Evolutionary conservation across 1,284 basidiomycete species (phyloP), one percentile per base, ranked within the genome.

Genomic region (Ustanciosporium gigantosporum): DNA sequence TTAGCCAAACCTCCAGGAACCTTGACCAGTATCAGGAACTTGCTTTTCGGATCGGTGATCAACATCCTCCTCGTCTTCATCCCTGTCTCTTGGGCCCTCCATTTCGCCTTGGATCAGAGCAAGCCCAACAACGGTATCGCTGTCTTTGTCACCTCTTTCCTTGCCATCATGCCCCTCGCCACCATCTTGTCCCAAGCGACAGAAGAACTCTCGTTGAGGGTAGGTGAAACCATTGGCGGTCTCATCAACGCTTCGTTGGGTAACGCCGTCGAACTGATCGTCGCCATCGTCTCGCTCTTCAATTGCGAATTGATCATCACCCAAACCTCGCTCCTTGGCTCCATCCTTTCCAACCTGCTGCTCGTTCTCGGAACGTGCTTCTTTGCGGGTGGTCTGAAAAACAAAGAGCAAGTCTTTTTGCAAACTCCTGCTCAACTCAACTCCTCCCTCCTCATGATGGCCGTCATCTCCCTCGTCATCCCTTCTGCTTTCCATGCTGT

Each of bases 181-280:
- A 56, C 59, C n/a, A 58, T 73, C 21, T 60, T 73, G 17, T 58
- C 52, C 5, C 66, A 68, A 32, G 70, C 66, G 8, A 73, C 70
- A 16, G 70, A 73, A 36, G 70, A 73, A 34, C 48, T 73, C 7
- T 57, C 69, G n/a, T 48, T 73, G 15, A 66, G 70, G 8, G 70
- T 73, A 2, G 70, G 70, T 15, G 59, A 73, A 51, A 73, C 70
- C 19, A 59, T 73, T 17, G 69, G 70, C 14, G 70, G 70, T 36
- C 59, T 73, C 22, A 59, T 73, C 50, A 73, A 73, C 23, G 70
- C 70, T 23, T 67, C 70, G 2, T 51, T 73, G 22, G 70, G 70
- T 19, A 73, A 73, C 23, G 70, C 70, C 2, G 70, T 73, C 42
- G 70, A 73, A 34, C 36, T 73, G 27, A 73, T 73, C 38, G 70